A percentile compares a stretch with the other conserved stretches of the same genome.
These are phyloP conservation scores for Coemansia sp. DNA, from an alignment of 371 early-diverging fungal species.

Conservation along the genomic window DNA sequence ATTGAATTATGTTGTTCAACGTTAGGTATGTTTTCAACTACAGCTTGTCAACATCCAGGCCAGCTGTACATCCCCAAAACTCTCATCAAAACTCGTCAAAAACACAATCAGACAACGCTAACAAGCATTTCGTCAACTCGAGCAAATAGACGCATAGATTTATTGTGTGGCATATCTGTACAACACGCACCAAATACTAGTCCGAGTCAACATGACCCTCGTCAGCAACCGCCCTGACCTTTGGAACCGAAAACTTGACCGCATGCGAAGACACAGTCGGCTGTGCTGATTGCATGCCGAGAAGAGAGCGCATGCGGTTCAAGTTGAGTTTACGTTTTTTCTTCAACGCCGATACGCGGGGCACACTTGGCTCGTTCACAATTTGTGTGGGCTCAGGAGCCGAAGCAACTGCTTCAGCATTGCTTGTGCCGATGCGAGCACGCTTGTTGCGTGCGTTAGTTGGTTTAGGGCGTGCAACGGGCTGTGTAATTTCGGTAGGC, in stretches of 20 bases:
- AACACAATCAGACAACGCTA: too few species aligned
- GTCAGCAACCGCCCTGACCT: slow-evolving; percentile 19
- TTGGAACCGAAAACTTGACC: slow-evolving; percentile 40
- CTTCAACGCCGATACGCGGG: slow-evolving; percentile 22
- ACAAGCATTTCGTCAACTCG: too few species aligned
- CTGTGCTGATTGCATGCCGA: slow-evolving; percentile 23
- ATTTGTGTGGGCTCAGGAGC: background rate
- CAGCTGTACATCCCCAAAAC: too few species aligned
- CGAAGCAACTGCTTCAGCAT: too few species aligned
- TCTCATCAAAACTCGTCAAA: too few species aligned
- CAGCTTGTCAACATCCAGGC: too few species aligned
- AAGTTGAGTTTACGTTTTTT: slow-evolving; percentile 50
- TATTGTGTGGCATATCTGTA: too few species aligned
- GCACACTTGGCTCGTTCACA: background rate
- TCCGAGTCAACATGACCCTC: slow-evolving; percentile 26
- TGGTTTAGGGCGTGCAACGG: slow-evolving; percentile 17
- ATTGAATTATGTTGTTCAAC: too few species aligned
- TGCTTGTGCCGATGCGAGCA: background rate
- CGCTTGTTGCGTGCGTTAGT: background rate
- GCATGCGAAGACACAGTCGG: slow-evolving; percentile 17
- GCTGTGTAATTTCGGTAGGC: slow-evolving; percentile 28
- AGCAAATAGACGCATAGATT: too few species aligned
- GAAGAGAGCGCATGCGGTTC: slow-evolving; percentile 42
- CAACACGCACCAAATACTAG: slow-evolving; percentile 1
- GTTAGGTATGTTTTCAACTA: too few species aligned